phyloP scores from a whole-genome alignment of 2,329 filamentous ascomycete species.

The Ophiostoma pallidulum region DNA sequence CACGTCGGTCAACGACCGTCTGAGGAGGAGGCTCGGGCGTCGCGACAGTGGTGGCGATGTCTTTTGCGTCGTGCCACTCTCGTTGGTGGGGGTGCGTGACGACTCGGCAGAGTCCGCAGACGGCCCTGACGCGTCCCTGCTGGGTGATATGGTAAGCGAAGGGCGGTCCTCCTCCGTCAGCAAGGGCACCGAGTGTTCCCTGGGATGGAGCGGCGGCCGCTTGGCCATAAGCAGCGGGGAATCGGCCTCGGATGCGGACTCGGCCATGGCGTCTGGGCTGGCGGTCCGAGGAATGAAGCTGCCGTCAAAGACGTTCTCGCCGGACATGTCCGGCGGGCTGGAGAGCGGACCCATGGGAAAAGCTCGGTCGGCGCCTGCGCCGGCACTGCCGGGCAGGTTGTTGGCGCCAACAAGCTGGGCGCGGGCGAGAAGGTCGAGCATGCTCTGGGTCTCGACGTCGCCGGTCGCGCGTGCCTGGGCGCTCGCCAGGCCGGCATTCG shows the following conservation, averaged over 20 bases:
- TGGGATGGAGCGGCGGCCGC: not conserved
- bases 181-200: conserved; percentile 1
- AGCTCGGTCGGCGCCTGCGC: conserved; percentile 25
- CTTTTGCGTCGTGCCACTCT: conserved; percentile 41
- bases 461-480: conserved; percentile 75
- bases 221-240: conserved; percentile 8
- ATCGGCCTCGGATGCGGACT: conserved; percentile 18
- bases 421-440: conserved; percentile 78
- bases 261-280: conserved; percentile 37
- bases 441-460: conserved; percentile 78
- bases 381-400: conserved; percentile 39
- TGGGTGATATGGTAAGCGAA: not conserved
- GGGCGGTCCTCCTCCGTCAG: conserved; percentile 1
- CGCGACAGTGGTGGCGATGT: conserved; percentile 48
- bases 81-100: conserved; percentile 46
- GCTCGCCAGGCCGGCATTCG: conserved; percentile 64
- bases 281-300: conserved; percentile 55
- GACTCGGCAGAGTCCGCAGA: conserved; percentile 39
- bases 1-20: conserved; percentile 82
- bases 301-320: conserved; percentile 76
- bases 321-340: conserved; percentile 64
- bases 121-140: conserved; percentile 10
- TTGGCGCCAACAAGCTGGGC: conserved; percentile 69
- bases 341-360: conserved; percentile 56
- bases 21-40: conserved; percentile 53